These are phyloP conservation scores for Lumnitzera littorea DNA, from an alignment of 345 rosid species.

Conservation along the genomic window DNA sequence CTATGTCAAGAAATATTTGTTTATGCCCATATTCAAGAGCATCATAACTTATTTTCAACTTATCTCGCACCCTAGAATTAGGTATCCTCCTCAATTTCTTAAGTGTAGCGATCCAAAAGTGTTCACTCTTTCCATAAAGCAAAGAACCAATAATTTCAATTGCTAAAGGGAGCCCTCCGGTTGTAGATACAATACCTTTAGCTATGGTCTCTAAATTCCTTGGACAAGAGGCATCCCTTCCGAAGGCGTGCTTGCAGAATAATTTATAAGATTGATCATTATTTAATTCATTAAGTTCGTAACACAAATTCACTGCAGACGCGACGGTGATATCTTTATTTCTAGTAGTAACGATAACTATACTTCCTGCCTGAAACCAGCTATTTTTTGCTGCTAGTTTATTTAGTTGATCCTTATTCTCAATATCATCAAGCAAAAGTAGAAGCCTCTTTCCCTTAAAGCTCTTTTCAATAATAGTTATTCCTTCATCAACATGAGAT, in stretches of 20 bases:
- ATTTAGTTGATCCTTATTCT: neutral
- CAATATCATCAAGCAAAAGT: constrained; percentile 6
- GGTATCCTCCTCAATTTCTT: neutral
- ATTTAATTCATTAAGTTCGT: too few relatives aligned
- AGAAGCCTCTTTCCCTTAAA: neutral
- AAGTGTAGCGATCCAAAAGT: neutral
- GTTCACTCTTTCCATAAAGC: neutral
- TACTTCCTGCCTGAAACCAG: constrained; percentile 1
- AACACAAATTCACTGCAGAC: neutral
- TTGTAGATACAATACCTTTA: neutral
- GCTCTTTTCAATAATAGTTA: too few relatives aligned
- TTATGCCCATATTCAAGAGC: neutral
- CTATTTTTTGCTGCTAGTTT: neutral
- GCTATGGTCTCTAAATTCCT: neutral
- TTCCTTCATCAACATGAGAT: too few relatives aligned
- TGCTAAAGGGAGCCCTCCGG: constrained; percentile 8
- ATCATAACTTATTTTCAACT: constrained; percentile 9
- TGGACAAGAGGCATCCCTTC: neutral
- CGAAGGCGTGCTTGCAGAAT: constrained; percentile 8
- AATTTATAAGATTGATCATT: neutral
- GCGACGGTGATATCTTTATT: neutral
- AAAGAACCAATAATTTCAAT: constrained; percentile 5
- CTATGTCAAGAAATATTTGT: constrained; percentile 6
- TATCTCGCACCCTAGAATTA: neutral
- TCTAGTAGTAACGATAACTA: constrained; percentile 10